Percentiles rank a stretch among this genome's conserved stretches.
Evolutionary conservation across 208 protist genomes (phyloP).

Genomic region (Leishmania amazonensis): DNA sequence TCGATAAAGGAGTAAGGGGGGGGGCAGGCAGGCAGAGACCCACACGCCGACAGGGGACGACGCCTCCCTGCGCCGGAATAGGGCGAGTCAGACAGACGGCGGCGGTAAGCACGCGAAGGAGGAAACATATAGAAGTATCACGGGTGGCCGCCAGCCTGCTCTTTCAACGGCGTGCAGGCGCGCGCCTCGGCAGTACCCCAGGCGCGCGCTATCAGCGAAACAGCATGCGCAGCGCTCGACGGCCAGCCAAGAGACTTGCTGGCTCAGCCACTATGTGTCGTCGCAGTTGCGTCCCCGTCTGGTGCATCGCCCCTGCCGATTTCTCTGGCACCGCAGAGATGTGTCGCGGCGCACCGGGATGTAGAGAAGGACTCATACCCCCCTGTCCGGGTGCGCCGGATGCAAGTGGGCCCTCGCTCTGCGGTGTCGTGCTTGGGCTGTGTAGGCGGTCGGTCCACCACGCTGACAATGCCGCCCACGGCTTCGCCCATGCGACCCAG

Average conservation of each 20-base stretch:
- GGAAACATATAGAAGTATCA: neutral
- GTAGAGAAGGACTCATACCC: neutral
- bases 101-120: neutral
- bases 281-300: conserved; percentile 21
- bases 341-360: neutral
- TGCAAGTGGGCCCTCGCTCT: neutral
- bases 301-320: conserved; percentile 19
- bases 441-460: conserved; percentile 33
- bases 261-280: neutral
- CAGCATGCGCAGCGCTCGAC: neutral
- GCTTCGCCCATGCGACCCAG: conserved; percentile 83
- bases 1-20: neutral
- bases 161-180: neutral
- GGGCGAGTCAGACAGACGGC: neutral
- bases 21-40: neutral
- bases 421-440: neutral
- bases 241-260: neutral
- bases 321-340: conserved; percentile 13
- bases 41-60: neutral
- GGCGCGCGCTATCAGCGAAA: neutral
- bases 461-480: conserved; percentile 62
- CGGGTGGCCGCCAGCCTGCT: neutral
- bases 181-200: neutral
- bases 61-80: neutral
- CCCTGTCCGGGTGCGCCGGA: neutral